Base-by-base conservation (phyloP, 768 basidiomycete species). In the Goffeauzyma gilvescens region DNA sequence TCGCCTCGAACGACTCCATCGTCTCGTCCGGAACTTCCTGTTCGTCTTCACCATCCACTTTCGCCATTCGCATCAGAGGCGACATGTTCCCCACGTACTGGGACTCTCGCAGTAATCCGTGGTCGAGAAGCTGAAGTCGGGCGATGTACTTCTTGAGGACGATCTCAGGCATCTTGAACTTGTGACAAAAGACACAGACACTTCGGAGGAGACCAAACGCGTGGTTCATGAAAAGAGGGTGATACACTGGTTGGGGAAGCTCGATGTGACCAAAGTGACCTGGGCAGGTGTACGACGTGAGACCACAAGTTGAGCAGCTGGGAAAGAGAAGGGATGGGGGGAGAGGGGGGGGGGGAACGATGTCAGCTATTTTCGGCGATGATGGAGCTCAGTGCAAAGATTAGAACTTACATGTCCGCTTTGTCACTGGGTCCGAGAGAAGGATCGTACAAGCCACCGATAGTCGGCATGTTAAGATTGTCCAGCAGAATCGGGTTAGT, bases 181-280 rank as follows among this genome's bases (percentile, higher is more conserved):
- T 72, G 64, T 98, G 93, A 65, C 93, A 98, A 66, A 81, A 96
- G 62, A 90, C 66, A 67, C 93, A 98, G 12, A 76, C 76, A 27
- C 79, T 79, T 44, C 89, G 76, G 17, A 98, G 68, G 34, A 96
- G 67, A 50, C 79, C 79, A 60, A 78, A 89, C 70, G 81, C 78
- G 55, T 89, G 83, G 24, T 72, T 69, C 76, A 96, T 85, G 66
- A 96, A 98, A 28, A 98, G 67, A 0, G 93, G 93, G 57, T 98
- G 90, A 59, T 82, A 96, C 2, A 96, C 84, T 12, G 93, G 89
- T 14, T 81, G 74, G 15, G 90, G 87, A 5, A 98, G 73, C 48
- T 95, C 86, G 48, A 98, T 90, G 64, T 96, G 93, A 17, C 93
- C 93, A 66, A 81, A 98, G 65, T 98, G 93, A 14, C 93, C 93